Evolutionary conservation across 805 yeast species (phyloP), one percentile per base, ranked within the genome.

Genomic region (Candida khao-thaluensis): DNA sequence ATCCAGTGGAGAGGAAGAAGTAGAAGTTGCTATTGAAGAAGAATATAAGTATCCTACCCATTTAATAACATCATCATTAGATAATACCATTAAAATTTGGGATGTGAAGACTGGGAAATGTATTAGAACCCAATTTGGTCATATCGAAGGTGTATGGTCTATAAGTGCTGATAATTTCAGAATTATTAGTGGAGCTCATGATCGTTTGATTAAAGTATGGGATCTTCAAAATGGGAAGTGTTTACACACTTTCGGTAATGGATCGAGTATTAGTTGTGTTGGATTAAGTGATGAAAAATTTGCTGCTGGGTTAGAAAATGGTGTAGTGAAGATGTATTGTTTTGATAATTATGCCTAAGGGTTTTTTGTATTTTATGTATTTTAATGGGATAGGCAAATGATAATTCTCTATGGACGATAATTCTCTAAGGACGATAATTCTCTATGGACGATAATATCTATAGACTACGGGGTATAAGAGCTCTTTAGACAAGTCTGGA

Each of bases 121-220:
- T 56, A 77, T 89, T 8, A 73, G 96, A 42, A 93, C 99, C 0
- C 91, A 93, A 60, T 93, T 91, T 66, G 99, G 99, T 2, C 99
- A 93, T 57, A 88, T 91, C 39, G 98, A 93, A 62, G 99, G 99
- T 16, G 96, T 93, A 14, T 91, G 98, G 97, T 88, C 91, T 30
- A 84, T 93, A 40, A 88, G 93, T 12, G 95, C 97, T 1, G 98
- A 93, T 66, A 89, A 90, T 27, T 93, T 93, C 71, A 76, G 99
- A 49, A 85, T 93, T 31, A 85, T 91, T 8, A 82, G 93, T 52
- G 98, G 98, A 1, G 90, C 96, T 1, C 97, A 93, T 56, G 99
- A 93, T 66, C 76, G 88, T 46, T 70, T 80, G 24, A 86, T 86
- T 45, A 91, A 85, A 59, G 85, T 93, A 5, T 93, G 99, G 99